Evolutionary conservation across 768 basidiomycete genomes (phyloP).

Genomic region (Scleroderma bovista): DNA sequence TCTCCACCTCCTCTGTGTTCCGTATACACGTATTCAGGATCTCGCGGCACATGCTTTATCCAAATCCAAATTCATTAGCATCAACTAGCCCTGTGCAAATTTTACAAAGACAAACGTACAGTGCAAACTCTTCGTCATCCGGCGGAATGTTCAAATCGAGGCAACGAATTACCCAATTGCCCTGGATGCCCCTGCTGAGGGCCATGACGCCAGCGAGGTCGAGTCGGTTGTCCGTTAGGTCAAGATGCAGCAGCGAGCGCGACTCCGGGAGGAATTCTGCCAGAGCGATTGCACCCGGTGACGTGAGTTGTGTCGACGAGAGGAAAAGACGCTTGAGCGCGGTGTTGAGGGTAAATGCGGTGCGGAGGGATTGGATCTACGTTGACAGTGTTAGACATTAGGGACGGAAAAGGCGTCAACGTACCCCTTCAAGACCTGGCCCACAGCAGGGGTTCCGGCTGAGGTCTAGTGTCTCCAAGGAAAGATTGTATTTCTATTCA

Average conservation of each 20-base stretch:
- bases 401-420: slow-evolving; percentile 19
- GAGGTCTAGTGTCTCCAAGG: slow-evolving; percentile 89
- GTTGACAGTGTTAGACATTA: neutral
- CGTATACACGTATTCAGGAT: slow-evolving; percentile 87
- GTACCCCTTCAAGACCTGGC: slow-evolving; percentile 83
- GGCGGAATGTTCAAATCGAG: slow-evolving; percentile 91
- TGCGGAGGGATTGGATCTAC: slow-evolving; percentile 81
- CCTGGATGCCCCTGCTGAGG: slow-evolving; percentile 77
- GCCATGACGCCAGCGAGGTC: slow-evolving; percentile 94
- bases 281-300: slow-evolving; percentile 85
- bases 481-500: slow-evolving; percentile 85
- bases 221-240: slow-evolving; percentile 76
- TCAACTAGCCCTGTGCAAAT: too few species aligned
- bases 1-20: slow-evolving; percentile 87
- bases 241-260: slow-evolving; percentile 81
- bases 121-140: slow-evolving; percentile 73
- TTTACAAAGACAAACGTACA: slow-evolving; percentile 26
- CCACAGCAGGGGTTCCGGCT: slow-evolving; percentile 93
- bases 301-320: slow-evolving; percentile 72
- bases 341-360: slow-evolving; percentile 88
- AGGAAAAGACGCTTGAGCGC: slow-evolving; percentile 91
- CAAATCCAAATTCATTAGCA: too few species aligned
- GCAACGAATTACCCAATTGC: slow-evolving; percentile 83
- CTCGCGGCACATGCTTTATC: slow-evolving; percentile 67
- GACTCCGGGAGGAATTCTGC: slow-evolving; percentile 97